Conservation (phyloP, 1,284 basidiomycete species). For the Psilocybe mexicana region DNA sequence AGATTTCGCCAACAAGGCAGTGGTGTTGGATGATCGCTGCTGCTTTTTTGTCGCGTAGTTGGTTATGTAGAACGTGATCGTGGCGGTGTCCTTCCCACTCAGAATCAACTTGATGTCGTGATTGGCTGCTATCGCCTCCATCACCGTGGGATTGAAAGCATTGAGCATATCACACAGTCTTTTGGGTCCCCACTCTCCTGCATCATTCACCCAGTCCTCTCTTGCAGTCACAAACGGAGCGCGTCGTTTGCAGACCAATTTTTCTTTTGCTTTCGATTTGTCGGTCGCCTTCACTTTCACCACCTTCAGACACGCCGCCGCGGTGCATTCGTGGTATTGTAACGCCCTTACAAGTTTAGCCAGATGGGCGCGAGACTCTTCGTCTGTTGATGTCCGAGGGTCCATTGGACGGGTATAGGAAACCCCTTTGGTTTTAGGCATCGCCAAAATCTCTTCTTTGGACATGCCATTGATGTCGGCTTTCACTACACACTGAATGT, state of each 20-base stretch:
- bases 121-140: conserved; percentile 1
- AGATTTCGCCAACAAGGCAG: conserved; percentile 8
- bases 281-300: not conserved
- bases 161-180: conserved; percentile 26
- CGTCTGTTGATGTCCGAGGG: not conserved
- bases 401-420: not conserved
- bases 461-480: not conserved
- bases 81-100: conserved; percentile 4
- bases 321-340: conserved; percentile 11
- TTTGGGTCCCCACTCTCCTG: conserved; percentile 29
- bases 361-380: too few species aligned
- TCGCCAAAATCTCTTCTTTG: not conserved
- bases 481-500: not conserved
- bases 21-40: conserved; percentile 2
- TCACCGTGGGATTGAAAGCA: conserved; percentile 8
- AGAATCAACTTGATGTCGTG: conserved; percentile 14
- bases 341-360: not conserved
- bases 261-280: not conserved
- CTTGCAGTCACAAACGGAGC: conserved; percentile 8
- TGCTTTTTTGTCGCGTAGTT: conserved; percentile 19
- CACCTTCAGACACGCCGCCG: not conserved
- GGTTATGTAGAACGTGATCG: conserved; percentile 8
- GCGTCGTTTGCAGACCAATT: conserved; percentile 9
- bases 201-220: conserved; percentile 1
- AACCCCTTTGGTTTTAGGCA: not conserved